Conservation (phyloP, 2,329 filamentous ascomycete species). For the Xylaria arbuscula region DNA sequence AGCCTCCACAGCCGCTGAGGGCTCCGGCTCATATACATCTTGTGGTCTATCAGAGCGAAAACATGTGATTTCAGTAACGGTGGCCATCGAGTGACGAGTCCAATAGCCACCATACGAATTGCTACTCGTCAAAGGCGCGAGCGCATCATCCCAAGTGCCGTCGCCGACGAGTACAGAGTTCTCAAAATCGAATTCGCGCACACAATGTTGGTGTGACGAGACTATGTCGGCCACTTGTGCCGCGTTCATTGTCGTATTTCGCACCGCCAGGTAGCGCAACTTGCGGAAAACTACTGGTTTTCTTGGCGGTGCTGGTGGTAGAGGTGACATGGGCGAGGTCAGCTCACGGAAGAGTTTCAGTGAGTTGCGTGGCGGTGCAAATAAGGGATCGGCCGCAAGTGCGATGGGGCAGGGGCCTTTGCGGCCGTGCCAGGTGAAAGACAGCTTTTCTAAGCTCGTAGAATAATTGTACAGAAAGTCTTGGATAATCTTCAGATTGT, state of each 20-base stretch:
- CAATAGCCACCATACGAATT: slow-evolving; percentile 57
- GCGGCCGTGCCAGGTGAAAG: slow-evolving; percentile 80
- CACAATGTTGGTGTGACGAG: slow-evolving; percentile 70
- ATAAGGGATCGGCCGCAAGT: slow-evolving; percentile 76
- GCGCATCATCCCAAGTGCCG: slow-evolving; percentile 83
- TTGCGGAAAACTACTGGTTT: slow-evolving; percentile 73
- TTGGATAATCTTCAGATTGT: slow-evolving; percentile 83
- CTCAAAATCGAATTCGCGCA: slow-evolving; percentile 84
- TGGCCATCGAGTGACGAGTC: slow-evolving; percentile 55
- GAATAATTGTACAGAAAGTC: slow-evolving; percentile 81
- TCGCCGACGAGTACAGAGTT: slow-evolving; percentile 74
- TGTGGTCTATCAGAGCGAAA: slow-evolving; percentile 37
- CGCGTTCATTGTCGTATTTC: slow-evolving; percentile 78
- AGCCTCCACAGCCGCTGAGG: slow-evolving; percentile 66
- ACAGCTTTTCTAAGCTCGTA: slow-evolving; percentile 72
- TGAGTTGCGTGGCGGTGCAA: slow-evolving; percentile 64
- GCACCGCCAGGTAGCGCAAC: slow-evolving; percentile 75
- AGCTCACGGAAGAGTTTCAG: slow-evolving; percentile 73
- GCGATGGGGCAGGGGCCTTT: slow-evolving; percentile 80
- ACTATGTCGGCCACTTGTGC: slow-evolving; percentile 78
- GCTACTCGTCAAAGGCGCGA: slow-evolving; percentile 73
- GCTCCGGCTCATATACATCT: slow-evolving; percentile 51
- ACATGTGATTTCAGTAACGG: slow-evolving; percentile 48
- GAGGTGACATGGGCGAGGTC: slow-evolving; percentile 72
- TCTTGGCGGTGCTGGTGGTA: slow-evolving; percentile 64